These are phyloP conservation scores for Schizochytrium sp. DNA, from an alignment of 108 stramenopile species.

Conservation along the genomic window DNA sequence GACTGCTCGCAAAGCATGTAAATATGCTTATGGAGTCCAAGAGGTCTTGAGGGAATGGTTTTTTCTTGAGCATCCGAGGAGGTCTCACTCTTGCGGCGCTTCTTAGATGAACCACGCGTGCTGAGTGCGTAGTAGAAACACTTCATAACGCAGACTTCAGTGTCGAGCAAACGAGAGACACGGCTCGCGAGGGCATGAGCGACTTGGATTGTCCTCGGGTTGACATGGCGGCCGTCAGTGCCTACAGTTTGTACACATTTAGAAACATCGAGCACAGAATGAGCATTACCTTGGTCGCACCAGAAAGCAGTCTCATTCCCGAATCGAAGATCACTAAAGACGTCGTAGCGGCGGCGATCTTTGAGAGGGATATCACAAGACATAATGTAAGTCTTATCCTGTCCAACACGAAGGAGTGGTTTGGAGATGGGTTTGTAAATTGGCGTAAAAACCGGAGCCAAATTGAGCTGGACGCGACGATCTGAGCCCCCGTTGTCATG, in stretches of 20 bases:
- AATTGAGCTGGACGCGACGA: no score
- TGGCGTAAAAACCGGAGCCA: no score
- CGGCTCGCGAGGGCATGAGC: slow-evolving; percentile 52
- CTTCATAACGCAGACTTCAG: slow-evolving; percentile 34
- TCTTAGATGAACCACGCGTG: slow-evolving; percentile 18
- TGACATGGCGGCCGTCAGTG: not conserved
- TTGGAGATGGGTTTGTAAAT: not conserved
- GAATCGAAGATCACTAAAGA: not conserved
- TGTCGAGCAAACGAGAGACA: slow-evolving; percentile 8
- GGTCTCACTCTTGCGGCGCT: slow-evolving; percentile 39
- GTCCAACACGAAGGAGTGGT: not conserved
- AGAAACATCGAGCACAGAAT: not conserved
- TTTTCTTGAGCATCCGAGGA: not conserved
- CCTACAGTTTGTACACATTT: not conserved
- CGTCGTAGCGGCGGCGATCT: not conserved
- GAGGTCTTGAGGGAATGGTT: not conserved
- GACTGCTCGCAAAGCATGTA: slow-evolving; percentile 60
- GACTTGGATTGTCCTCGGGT: slow-evolving; percentile 54
- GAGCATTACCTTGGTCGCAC: slow-evolving; percentile 55
- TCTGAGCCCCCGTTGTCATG: not conserved
- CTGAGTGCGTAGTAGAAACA: slow-evolving; percentile 42
- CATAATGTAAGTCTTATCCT: slow-evolving; percentile 12
- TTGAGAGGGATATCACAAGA: not conserved
- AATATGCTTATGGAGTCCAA: slow-evolving; percentile 56
- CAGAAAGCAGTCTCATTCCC: not conserved